Conservation (phyloP, 257 asterid genomes). For the Nicotiana tabacum region DNA sequence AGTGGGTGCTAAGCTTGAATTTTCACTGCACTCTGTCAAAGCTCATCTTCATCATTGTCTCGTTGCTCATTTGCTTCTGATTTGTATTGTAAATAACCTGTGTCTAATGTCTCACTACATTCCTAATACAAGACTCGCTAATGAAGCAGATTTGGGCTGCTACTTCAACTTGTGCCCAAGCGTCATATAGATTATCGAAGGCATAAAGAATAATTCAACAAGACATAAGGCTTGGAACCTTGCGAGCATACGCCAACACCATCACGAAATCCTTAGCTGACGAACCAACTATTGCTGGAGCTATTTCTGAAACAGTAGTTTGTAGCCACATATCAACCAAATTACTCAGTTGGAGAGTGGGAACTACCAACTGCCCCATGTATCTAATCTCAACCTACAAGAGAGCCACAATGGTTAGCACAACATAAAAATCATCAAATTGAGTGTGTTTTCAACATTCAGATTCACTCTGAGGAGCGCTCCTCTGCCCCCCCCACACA, state of each 20-base stretch:
- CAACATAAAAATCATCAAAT: not conserved
- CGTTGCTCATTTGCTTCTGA: not conserved
- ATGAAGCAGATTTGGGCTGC: not conserved
- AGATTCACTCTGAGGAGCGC: not conserved
- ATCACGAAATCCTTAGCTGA: conserved; percentile 88
- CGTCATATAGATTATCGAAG: conserved; percentile 2
- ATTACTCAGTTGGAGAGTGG: conserved; percentile 57
- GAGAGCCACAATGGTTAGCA: conserved; percentile 7
- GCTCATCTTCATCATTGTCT: not conserved
- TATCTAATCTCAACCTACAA: conserved; percentile 80
- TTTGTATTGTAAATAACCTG: not conserved
- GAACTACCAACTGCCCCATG: conserved; percentile 68
- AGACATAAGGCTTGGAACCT: conserved; percentile 28
- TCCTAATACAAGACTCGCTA: not conserved
- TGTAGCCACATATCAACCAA: conserved; percentile 81
- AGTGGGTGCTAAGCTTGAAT: not conserved
- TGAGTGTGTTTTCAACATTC: not conserved
- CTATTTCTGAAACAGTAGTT: conserved; percentile 37
- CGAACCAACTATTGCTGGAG: conserved; percentile 62
- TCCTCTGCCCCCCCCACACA: not conserved
- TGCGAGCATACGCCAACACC: conserved; percentile 74
- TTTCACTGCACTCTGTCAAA: not conserved
- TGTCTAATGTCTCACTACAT: not conserved
- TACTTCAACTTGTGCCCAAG: not conserved
- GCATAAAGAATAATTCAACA: not conserved